Evolutionary conservation across 371 early-diverging fungal species (phyloP).

Genomic region (Nematocida major): DNA sequence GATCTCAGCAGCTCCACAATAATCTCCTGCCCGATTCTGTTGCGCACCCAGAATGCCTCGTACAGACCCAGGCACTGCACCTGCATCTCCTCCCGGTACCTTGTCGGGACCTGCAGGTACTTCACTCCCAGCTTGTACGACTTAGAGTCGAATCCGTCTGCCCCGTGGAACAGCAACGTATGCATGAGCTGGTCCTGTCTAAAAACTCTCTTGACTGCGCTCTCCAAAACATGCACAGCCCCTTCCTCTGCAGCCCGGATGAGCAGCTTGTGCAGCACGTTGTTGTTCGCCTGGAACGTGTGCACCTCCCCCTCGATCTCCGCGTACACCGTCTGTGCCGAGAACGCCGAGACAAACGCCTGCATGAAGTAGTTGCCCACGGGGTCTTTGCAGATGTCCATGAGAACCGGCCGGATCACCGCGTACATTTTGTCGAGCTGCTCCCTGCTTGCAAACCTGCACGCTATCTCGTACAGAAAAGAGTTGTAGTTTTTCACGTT

Average conservation of each 20-base stretch:
- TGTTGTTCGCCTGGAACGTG: constrained; percentile 40
- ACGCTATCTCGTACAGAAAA: constrained; percentile 58
- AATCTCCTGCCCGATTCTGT: constrained; percentile 39
- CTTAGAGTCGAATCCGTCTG: constrained; percentile 48
- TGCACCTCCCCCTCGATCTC: not conserved
- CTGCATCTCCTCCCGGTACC: constrained; percentile 12
- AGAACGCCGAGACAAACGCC: constrained; percentile 38
- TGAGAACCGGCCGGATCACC: constrained; percentile 22
- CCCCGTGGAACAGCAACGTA: constrained; percentile 22
- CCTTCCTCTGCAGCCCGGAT: not conserved
- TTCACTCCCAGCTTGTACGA: constrained; percentile 13
- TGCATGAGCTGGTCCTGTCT: constrained; percentile 7
- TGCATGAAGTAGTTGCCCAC: constrained; percentile 56
- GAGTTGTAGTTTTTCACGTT: constrained; percentile 21
- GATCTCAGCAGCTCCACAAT: not conserved
- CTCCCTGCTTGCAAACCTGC: constrained; percentile 16
- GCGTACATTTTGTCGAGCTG: constrained; percentile 44
- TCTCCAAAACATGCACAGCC: not conserved
- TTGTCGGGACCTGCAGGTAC: constrained; percentile 10
- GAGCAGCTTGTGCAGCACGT: constrained; percentile 22
- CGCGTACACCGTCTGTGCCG: constrained; percentile 16
- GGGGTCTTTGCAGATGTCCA: constrained; percentile 44
- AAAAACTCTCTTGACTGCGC: not conserved
- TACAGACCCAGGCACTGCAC: constrained; percentile 36
- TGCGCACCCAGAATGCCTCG: constrained; percentile 41